These are phyloP conservation scores for Asterophora lycoperdoides DNA, from an alignment of 768 basidiomycete genomes.

Conservation along the genomic window DNA sequence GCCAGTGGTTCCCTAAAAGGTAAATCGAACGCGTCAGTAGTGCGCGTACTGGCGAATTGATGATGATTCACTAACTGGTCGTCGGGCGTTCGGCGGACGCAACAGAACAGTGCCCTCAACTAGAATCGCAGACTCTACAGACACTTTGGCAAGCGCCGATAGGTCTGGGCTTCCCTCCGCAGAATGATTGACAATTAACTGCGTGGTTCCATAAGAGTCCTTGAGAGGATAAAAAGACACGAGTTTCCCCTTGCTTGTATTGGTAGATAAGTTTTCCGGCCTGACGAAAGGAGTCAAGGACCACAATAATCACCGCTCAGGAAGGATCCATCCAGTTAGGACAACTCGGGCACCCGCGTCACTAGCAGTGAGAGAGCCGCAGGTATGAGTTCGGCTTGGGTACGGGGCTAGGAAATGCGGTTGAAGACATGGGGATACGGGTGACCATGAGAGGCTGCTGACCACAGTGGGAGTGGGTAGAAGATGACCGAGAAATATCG, in stretches of 20 bases:
- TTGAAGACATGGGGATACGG: slow-evolving; percentile 16
- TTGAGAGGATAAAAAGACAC: slow-evolving; percentile 86
- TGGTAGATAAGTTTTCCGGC: slow-evolving; percentile 31
- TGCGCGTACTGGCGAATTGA: slow-evolving; percentile 15
- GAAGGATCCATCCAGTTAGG: slow-evolving; percentile 78
- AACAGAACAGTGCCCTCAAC: slow-evolving; percentile 68
- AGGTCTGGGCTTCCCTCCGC: slow-evolving; percentile 27
- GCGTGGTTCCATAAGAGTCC: slow-evolving; percentile 72
- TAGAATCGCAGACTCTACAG: slow-evolving; percentile 75
- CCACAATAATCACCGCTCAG: slow-evolving; percentile 64
- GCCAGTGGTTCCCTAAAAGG: slow-evolving; percentile 54
- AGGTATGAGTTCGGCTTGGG: slow-evolving; percentile 58
- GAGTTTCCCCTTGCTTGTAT: slow-evolving; percentile 60
- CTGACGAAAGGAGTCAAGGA: slow-evolving; percentile 27
- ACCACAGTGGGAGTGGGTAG: slow-evolving; percentile 32
- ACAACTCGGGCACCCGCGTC: slow-evolving; percentile 59
- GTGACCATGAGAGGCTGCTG: slow-evolving; percentile 21
- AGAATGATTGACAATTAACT: slow-evolving; percentile 65
- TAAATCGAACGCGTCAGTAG: slow-evolving; percentile 10
- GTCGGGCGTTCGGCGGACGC: slow-evolving; percentile 59
- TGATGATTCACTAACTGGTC: slow-evolving; percentile 43
- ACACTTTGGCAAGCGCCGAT: slow-evolving; percentile 52
- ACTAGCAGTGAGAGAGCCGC: slow-evolving; percentile 49
- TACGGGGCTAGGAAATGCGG: slow-evolving; percentile 45
- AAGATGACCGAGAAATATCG: slow-evolving; percentile 5